These are phyloP conservation scores for Candida wancherniae DNA, from an alignment of 805 yeast species.

Conservation along the genomic window DNA sequence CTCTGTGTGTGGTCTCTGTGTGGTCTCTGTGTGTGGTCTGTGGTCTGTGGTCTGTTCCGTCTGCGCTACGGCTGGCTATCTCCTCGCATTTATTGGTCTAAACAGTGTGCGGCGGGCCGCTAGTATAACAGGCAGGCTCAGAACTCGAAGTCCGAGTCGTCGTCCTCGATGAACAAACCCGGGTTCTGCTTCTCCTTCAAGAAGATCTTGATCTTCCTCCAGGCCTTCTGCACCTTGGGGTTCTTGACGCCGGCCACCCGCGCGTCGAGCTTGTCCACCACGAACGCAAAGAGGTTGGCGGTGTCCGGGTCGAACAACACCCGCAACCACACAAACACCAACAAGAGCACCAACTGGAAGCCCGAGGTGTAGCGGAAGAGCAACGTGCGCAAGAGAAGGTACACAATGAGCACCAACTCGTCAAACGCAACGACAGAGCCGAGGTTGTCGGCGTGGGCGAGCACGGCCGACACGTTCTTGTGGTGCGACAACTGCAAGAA, in stretches of 20 bases:
- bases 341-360: slow-evolving; percentile 54
- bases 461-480: slow-evolving; percentile 38
- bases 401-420: slow-evolving; percentile 51
- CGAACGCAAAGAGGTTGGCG: slow-evolving; percentile 36
- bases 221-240: slow-evolving; percentile 34
- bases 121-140: too few relatives aligned
- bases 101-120: too few relatives aligned
- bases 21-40: too few relatives aligned
- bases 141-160: slow-evolving; percentile 4
- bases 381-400: slow-evolving; percentile 55
- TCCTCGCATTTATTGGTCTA: too few relatives aligned
- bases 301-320: slow-evolving; percentile 51
- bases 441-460: slow-evolving; percentile 34
- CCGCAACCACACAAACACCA: slow-evolving; percentile 66
- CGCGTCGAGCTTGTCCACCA: slow-evolving; percentile 42
- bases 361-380: slow-evolving; percentile 66
- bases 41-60: too few relatives aligned
- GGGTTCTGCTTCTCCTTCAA: slow-evolving; percentile 24
- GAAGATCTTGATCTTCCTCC: slow-evolving; percentile 32
- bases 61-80: too few relatives aligned
- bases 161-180: slow-evolving; percentile 6
- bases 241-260: slow-evolving; percentile 40
- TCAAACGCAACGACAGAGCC: slow-evolving; percentile 52
- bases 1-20: too few relatives aligned
- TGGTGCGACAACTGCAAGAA: slow-evolving; percentile 48